Conservation (phyloP, 116 monocot species). For the Phalaenopsis hybrid region DNA sequence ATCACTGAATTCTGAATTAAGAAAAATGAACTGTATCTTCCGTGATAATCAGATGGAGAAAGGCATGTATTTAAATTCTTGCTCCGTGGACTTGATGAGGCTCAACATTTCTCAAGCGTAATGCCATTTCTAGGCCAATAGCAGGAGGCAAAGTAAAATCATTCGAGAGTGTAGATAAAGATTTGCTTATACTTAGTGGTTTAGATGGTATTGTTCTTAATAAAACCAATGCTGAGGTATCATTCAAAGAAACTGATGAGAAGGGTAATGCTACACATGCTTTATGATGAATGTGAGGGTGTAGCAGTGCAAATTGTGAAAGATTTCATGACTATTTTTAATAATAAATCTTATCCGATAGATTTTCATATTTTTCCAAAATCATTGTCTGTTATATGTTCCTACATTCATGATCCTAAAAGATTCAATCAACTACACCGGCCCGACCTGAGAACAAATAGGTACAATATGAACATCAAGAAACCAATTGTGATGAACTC, state of each 20-base stretch:
- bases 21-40: not conserved
- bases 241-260: not conserved
- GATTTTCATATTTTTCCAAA: conserved; percentile 14
- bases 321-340: conserved; percentile 33
- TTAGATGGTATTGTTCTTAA: conserved; percentile 20
- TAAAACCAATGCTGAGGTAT: conserved; percentile 7
- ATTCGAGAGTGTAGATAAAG: conserved; percentile 27
- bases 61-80: not conserved
- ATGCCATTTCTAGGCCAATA: not conserved
- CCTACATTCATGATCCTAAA: conserved; percentile 52
- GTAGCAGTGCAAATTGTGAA: conserved; percentile 12
- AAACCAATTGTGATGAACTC: conserved; percentile 28
- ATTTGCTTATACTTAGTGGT: conserved; percentile 35
- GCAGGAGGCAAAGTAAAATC: conserved; percentile 4
- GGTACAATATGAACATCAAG: conserved; percentile 4
- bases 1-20: too few relatives aligned
- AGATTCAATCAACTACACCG: conserved; percentile 20
- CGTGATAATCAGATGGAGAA: not conserved
- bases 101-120: conserved; percentile 8
- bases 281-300: conserved; percentile 14
- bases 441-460: conserved; percentile 33
- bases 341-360: conserved; percentile 5
- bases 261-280: conserved; percentile 7
- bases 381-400: conserved; percentile 57
- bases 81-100: not conserved